Evolutionary conservation across 371 early-diverging fungal genomes (phyloP).

Genomic region (Zopfochytrium polystomum): DNA sequence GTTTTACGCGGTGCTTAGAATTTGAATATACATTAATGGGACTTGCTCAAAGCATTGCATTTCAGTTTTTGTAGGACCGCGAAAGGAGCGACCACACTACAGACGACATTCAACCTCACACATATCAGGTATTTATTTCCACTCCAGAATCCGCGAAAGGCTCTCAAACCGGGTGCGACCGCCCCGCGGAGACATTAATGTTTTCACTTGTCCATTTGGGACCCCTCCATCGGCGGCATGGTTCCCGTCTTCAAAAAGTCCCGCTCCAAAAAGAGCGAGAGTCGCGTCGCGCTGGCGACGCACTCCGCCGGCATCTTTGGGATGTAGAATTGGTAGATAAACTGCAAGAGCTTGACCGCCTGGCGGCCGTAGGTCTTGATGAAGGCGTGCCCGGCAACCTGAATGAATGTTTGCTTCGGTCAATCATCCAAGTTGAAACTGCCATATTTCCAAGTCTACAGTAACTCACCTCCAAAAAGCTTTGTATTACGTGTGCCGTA

Average conservation of each 20-base stretch:
- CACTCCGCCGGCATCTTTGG: conserved; percentile 33
- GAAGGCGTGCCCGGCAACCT: conserved; percentile 37
- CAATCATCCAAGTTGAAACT: not conserved
- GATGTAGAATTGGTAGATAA: conserved; percentile 32
- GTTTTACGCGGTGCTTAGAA: too few species aligned
- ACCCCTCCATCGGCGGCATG: conserved; percentile 5
- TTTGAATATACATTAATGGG: too few species aligned
- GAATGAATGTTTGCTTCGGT: not conserved
- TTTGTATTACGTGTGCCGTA: conserved; percentile 63
- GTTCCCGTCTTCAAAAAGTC: conserved; percentile 12
- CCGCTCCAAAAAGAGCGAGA: conserved; percentile 38
- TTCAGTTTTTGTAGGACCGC: too few species aligned
- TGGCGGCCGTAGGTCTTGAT: conserved; percentile 29
- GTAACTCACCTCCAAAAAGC: conserved; percentile 61
- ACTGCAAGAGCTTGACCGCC: conserved; percentile 32
- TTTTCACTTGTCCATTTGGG: too few species aligned
- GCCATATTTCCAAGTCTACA: conserved; percentile 4
- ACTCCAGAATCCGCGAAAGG: too few species aligned
- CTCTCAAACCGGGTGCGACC: too few species aligned
- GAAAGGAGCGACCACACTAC: too few species aligned
- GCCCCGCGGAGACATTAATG: too few species aligned
- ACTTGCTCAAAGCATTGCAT: too few species aligned
- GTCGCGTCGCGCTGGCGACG: conserved; percentile 30
- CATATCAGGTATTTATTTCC: too few species aligned
- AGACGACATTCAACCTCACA: too few species aligned